Base-by-base conservation (phyloP, 169 alveolate genomes). In the Cryptosporidium xiaoi region DNA sequence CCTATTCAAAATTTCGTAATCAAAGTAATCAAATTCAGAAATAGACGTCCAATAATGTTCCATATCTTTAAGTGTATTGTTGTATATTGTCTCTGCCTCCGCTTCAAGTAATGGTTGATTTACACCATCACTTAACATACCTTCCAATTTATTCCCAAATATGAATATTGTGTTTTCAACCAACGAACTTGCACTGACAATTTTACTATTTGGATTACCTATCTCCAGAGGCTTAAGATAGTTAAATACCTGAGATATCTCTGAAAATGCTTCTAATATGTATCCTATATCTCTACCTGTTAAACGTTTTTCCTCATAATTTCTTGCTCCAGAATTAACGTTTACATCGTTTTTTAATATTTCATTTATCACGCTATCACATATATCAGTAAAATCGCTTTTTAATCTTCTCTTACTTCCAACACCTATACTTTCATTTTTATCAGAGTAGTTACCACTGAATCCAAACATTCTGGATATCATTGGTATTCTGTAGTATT, bases 81-180 rank as follows among this genome's bases (percentile, higher is more conserved):
- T 77, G 40, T 77, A 77, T 18, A 77, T 77, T 33, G 44, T 62
- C 13, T 77, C 71, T 31, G 77, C 71, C 2, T 77, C 87, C 48
- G 46, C 58, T 27, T 77, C 87, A 2, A 77, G 64, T 13, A 77
- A n/a, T 20, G 87, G 87, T 12, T 60, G 20, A 34, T 27, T 27
- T 44, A 51, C 16, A 36, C 29, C 51, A 20, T 69, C 67, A 33
- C 44, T 56, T 8, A 69, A 13, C 27, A 69, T 34, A 33, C 40
- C 51, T 27, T 69, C 83, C 31, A 69, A 24, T 53, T 64, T 69
- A 8, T 64, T 33, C 7, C 83, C 67, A 34, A 69, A 69, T 51
- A 69, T 69, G 44, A 69, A 51, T 33, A 69, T 16, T 33, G 83
- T 53, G 31, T 69, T 69, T 34, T 69, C 83, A 34, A 69, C 66